These are phyloP conservation scores for Ophiostoma piceae DNA, from an alignment of 2,329 filamentous ascomycete species.

Conservation along the genomic window DNA sequence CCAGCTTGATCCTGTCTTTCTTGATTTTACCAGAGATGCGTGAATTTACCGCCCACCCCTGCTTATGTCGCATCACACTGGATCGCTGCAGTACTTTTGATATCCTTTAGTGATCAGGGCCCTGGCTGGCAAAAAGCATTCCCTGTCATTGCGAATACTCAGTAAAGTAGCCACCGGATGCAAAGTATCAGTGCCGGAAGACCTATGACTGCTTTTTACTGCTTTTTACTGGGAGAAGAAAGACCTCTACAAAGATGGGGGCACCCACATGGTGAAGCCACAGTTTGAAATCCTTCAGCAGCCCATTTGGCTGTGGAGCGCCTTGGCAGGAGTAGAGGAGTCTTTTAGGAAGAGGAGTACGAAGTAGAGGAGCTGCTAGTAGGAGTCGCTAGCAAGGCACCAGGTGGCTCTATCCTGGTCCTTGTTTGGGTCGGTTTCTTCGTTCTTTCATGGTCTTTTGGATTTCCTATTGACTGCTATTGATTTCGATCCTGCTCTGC, in stretches of 20 bases:
- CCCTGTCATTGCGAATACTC: too few relatives aligned
- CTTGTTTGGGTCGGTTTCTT: not conserved
- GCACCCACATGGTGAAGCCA: not conserved
- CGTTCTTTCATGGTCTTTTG: not conserved
- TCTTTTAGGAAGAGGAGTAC: not conserved
- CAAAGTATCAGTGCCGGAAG: not conserved
- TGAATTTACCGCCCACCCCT: not conserved
- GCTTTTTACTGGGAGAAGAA: too few relatives aligned
- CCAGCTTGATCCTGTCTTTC: not conserved
- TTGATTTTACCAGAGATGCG: not conserved
- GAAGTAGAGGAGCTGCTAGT: not conserved
- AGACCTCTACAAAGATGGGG: not conserved
- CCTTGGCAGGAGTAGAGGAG: not conserved
- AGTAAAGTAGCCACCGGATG: not conserved
- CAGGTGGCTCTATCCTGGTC: not conserved
- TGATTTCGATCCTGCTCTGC: not conserved
- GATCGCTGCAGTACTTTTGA: not conserved
- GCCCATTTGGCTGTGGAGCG: slow-evolving; percentile 7
- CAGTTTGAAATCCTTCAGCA: slow-evolving; percentile 11
- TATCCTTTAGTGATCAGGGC: not conserved
- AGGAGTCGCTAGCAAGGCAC: not conserved
- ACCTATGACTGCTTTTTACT: too few relatives aligned
- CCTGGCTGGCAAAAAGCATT: not conserved
- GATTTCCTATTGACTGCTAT: not conserved
- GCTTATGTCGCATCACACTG: not conserved